Base-by-base conservation (phyloP, 441 rosid species). In the Adansonia gregorii region DNA sequence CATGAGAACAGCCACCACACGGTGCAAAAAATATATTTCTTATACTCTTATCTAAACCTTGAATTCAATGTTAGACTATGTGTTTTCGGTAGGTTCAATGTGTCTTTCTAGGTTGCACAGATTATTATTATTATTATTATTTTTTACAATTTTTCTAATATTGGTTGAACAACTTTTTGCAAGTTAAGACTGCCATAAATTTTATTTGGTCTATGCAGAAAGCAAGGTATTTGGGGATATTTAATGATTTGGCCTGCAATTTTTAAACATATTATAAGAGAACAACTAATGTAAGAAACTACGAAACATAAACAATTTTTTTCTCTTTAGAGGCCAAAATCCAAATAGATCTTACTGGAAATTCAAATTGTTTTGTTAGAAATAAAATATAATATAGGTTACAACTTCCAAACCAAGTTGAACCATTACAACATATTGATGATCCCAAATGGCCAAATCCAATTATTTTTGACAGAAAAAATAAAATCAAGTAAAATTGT, bases 161-260 rank as follows among this genome's bases (percentile, higher is more conserved):
- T 76, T 19, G 63, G 83, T 76, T 72, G 77, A 80, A 80, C 83
- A 65, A 80, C 79, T 80, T 51, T 65, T 55, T 76, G 22, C 55
- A 61, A 15, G 59, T 54, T 80, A 75, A 58, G 43, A 27, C 12
- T 58, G 24, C 27, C 3, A 20, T 41, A 54, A 41, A 15, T 19
- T 31, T 52, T 22, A 35, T 51, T 60, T 59, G 45, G 65, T 45
- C 20, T 55, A 65, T 55, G n/a, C 58, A 45, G 74, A 52, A 72
- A 27, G 65, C 10, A 56, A 39, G 39, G 52, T 43, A 11, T 74
- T 46, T 46, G 20, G 14, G 75, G 51, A 72, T 72, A 24, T 74
- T 74, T 27, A 74, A 63, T 74, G 77, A 48, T 35, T 48, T n/a
- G 60, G 66, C 76, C 39, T 73, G 66, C 67, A 39, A 14, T 17